Evolutionary conservation across 768 basidiomycete species (phyloP), one percentile per base, ranked within the genome.

Genomic region (Glaciozyma antarctica): DNA sequence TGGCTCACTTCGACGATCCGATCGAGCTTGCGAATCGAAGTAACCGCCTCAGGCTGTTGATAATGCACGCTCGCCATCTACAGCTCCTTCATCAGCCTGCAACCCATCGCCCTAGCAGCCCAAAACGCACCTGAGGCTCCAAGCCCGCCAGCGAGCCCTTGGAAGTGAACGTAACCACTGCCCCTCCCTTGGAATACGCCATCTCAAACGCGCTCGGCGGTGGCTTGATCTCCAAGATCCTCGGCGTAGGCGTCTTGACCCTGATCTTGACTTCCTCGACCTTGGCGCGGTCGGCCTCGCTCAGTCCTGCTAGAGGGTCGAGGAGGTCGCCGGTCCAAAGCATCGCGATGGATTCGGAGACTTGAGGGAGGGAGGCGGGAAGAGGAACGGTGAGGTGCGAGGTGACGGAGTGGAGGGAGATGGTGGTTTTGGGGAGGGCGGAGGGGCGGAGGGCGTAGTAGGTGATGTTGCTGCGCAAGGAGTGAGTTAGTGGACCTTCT

Each of bases 1-100:
- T 98, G 94, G 69, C 91, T 94, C 69, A 99, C 85, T 78, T 99
- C 94, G 2, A 86, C 90, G 0, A 81, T 73, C 57, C 95, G 85
- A 65, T 83, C 81, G 41, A 95, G 82, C 51, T 80, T 84, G 41
- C 79, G 81, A 59, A 97, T 79, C 69, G 90, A 85, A 28, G 92
- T 75, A 51, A 95, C 83, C 0, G 94, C 90, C 65, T 85, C 80
- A n/a, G 86, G 88, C 64, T 86, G 86, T 70, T 81, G 79, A 78
- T 91, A 98, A 75, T 94, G 91, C 3, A 95, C 79, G 73, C 59
- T 53, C 2, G 70, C 73, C 56, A 71, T 17, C 65, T 70, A 48
- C n/a, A 43, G 58, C 16, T 5, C 34, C 49, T 6, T n/a, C 30
- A 41, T 60, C 17, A n/a, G 24, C 41, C 49, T 10, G 5, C 30